Percentiles rank a stretch among this genome's conserved stretches.
Conservation (phyloP, 495 filamentous ascomycete genomes). For the Darksidea phi region DNA sequence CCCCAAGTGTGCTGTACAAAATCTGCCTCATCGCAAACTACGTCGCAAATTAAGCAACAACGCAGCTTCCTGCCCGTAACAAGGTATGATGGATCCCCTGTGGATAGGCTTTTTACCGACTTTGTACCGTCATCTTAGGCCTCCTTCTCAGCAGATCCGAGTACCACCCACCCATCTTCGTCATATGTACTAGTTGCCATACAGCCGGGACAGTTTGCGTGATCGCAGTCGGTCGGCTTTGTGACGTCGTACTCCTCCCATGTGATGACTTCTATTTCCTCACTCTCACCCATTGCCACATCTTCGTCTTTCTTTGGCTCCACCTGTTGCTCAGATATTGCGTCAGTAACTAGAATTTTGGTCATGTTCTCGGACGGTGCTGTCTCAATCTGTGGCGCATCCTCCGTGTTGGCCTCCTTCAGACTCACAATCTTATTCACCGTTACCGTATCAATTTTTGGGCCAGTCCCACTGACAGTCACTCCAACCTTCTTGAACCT, state of each 20-base stretch:
- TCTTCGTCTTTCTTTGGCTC: background rate
- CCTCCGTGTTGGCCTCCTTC: background rate
- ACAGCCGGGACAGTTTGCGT: conserved; percentile 15
- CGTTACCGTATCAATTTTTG: background rate
- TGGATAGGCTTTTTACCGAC: too few relatives aligned
- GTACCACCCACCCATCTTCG: background rate
- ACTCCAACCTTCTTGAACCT: conserved; percentile 6
- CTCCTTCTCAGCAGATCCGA: too few relatives aligned
- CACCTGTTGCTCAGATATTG: too few relatives aligned
- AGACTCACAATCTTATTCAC: conserved; percentile 1
- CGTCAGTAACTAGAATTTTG: too few relatives aligned
- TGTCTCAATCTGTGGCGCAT: conserved; percentile 3
- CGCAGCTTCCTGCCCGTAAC: too few relatives aligned
- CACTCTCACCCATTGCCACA: background rate
- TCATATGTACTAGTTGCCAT: background rate
- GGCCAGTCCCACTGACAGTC: background rate
- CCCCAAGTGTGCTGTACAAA: too few relatives aligned
- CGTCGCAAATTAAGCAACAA: too few relatives aligned
- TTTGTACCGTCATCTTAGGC: too few relatives aligned
- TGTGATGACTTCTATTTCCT: conserved; percentile 5
- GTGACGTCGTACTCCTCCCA: conserved; percentile 20
- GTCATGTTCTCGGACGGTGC: background rate
- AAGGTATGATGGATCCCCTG: too few relatives aligned
- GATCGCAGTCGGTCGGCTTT: conserved; percentile 19
- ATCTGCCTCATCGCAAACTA: too few relatives aligned